These are phyloP conservation scores for Leccinum boreale DNA, from an alignment of 768 basidiomycete genomes.

Conservation along the genomic window DNA sequence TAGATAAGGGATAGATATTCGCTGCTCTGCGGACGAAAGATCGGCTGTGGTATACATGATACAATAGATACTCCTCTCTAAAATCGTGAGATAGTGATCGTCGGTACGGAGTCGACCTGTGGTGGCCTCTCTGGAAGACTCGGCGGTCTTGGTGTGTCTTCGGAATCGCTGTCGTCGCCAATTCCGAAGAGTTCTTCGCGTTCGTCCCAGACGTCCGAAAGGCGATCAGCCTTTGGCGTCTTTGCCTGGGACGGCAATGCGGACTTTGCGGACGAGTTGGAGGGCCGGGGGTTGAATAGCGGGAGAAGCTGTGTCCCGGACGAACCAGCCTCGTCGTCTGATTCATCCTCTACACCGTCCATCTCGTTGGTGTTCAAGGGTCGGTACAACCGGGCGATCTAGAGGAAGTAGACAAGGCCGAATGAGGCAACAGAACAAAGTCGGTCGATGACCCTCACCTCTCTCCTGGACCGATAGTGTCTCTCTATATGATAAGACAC, in stretches of 20 bases:
- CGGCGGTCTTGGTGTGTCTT: conserved; percentile 30
- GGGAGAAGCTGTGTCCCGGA: conserved; percentile 59
- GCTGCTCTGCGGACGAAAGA: conserved; percentile 2
- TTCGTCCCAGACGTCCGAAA: conserved; percentile 74
- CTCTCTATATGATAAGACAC: conserved; percentile 65
- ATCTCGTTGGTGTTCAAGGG: conserved; percentile 55
- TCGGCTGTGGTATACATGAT: conserved; percentile 27
- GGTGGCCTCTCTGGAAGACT: conserved; percentile 1
- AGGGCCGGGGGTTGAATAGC: conserved; percentile 30
- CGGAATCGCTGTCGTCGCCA: conserved; percentile 61
- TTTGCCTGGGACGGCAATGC: conserved; percentile 27
- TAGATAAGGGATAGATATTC: conserved; percentile 13
- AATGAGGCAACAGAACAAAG: not conserved
- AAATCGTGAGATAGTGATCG: conserved; percentile 26
- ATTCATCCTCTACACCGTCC: conserved; percentile 50
- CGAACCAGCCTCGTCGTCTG: conserved; percentile 42
- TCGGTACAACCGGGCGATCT: conserved; percentile 79
- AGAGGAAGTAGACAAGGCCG: not conserved
- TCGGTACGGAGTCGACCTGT: conserved; percentile 19
- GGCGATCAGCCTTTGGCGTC: conserved; percentile 32
- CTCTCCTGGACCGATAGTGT: conserved; percentile 75
- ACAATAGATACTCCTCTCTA: conserved; percentile 23
- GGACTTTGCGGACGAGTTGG: conserved; percentile 17
- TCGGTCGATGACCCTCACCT: conserved; percentile 41
- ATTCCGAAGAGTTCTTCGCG: conserved; percentile 72